phyloP scores from a whole-genome alignment of 2,329 filamentous ascomycete genomes.

The Trichoderma atrobrunneum region DNA sequence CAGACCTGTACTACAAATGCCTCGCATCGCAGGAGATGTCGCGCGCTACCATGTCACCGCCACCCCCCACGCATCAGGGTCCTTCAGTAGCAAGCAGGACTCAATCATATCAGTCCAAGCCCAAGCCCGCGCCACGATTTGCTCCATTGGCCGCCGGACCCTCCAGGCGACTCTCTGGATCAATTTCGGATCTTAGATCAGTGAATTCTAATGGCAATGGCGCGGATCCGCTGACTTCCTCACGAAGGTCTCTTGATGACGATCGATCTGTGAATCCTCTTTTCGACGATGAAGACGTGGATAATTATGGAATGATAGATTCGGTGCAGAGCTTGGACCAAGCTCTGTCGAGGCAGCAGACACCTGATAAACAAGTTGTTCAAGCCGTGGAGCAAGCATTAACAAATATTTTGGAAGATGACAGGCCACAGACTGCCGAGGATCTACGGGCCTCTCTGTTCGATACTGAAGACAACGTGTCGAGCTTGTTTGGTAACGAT shows the following conservation, averaged over 20 bases:
- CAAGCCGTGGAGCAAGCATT: conserved; percentile 90
- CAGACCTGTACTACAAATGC: conserved; percentile 95
- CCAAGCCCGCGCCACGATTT: conserved; percentile 41
- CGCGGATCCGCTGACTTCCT: conserved; percentile 39
- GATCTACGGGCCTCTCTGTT: conserved; percentile 68
- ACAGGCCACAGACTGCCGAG: conserved; percentile 61
- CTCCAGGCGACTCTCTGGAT: conserved; percentile 43
- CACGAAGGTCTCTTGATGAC: conserved; percentile 71
- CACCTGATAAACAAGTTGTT: conserved; percentile 75
- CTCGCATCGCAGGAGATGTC: conserved; percentile 79
- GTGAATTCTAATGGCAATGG: conserved; percentile 38
- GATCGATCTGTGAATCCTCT: conserved; percentile 44
- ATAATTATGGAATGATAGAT: conserved; percentile 65
- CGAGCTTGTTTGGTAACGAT: conserved; percentile 53
- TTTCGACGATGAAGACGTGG: conserved; percentile 80
- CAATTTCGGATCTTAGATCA: conserved; percentile 46
- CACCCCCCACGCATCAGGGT: conserved; percentile 25
- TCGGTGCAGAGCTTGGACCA: conserved; percentile 80
- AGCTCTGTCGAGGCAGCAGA: conserved; percentile 52
- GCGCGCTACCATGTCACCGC: conserved; percentile 30
- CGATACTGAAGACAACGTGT: conserved; percentile 38
- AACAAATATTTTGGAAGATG: conserved; percentile 86
- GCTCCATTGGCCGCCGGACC: conserved; percentile 38
- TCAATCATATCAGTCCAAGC: conserved; percentile 43
- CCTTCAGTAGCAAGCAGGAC: conserved; percentile 23